phyloP scores from a whole-genome alignment of 2,329 filamentous ascomycete species.

The Colletotrichum spaethianum region DNA sequence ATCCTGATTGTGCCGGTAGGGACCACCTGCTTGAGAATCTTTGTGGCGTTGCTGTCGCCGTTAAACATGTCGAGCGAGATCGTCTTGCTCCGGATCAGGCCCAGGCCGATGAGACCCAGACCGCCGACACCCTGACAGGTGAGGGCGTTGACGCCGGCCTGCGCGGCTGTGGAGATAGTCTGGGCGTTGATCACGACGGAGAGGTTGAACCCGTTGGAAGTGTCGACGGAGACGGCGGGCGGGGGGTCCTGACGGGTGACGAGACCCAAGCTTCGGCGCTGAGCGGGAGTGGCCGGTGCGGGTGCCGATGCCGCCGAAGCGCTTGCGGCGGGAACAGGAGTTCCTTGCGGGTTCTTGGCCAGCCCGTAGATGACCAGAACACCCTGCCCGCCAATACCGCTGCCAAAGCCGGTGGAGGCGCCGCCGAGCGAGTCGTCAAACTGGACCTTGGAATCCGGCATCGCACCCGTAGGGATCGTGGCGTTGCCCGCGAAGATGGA shows the following conservation, averaged over 20 bases:
- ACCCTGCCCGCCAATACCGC: constrained; percentile 52
- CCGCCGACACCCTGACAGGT: constrained; percentile 53
- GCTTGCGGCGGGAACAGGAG: neutral
- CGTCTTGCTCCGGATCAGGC: constrained; percentile 46
- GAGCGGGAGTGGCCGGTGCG: neutral
- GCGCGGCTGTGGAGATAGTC: constrained; percentile 48
- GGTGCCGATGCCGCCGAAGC: constrained; percentile 4
- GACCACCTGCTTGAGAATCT: constrained; percentile 44
- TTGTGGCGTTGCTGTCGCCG: constrained; percentile 26
- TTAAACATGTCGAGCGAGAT: constrained; percentile 37
- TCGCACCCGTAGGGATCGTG: constrained; percentile 35
- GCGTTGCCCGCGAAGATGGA: constrained; percentile 50
- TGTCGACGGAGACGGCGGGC: constrained; percentile 36
- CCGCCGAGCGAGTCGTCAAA: constrained; percentile 55
- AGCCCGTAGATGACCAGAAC: constrained; percentile 50
- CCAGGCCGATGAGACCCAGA: constrained; percentile 46
- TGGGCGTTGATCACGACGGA: constrained; percentile 48
- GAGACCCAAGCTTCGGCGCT: constrained; percentile 16
- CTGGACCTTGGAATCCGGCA: constrained; percentile 45
- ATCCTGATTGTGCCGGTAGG: constrained; percentile 48
- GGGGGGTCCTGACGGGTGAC: constrained; percentile 31
- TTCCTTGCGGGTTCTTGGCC: constrained; percentile 43
- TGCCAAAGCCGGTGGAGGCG: constrained; percentile 52
- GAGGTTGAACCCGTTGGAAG: constrained; percentile 44
- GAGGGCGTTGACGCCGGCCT: constrained; percentile 49